phyloP scores from a whole-genome alignment of 2,329 filamentous ascomycete species.

The Monosporascus sp. region DNA sequence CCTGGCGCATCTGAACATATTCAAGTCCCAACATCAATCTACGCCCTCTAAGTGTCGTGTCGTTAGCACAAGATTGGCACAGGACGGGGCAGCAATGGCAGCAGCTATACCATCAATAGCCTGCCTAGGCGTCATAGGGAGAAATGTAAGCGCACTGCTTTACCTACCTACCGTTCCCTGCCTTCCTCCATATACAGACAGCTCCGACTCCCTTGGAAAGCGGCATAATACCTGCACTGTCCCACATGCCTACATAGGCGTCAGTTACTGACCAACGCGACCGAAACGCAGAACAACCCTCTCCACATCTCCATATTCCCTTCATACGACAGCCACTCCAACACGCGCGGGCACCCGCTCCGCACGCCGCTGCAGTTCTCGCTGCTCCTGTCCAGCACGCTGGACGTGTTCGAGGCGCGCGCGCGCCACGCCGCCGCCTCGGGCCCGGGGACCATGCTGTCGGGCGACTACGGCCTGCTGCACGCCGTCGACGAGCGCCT shows the following conservation, averaged over 20 bases:
- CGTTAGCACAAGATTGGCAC: not conserved
- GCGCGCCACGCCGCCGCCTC: slow-evolving; percentile 60
- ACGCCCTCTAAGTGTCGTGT: no score
- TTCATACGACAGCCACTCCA: slow-evolving; percentile 56
- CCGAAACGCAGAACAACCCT: slow-evolving; percentile 74
- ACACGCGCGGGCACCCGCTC: slow-evolving; percentile 46
- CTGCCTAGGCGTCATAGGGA: slow-evolving; percentile 89
- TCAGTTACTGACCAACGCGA: slow-evolving; percentile 3
- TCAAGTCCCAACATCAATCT: no score
- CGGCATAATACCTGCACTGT: not conserved
- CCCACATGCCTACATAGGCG: not conserved
- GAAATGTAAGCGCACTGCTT: slow-evolving; percentile 59
- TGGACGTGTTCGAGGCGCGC: slow-evolving; percentile 90
- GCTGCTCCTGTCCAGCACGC: slow-evolving; percentile 82
- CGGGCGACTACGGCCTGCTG: slow-evolving; percentile 85
- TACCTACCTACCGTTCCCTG: not conserved
- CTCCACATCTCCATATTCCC: slow-evolving; percentile 90
- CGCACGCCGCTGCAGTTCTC: slow-evolving; percentile 83
- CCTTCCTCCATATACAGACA: not conserved
- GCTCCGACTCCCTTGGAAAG: not conserved
- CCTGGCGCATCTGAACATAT: no score
- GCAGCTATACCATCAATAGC: slow-evolving; percentile 73
- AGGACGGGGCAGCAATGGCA: slow-evolving; percentile 39
- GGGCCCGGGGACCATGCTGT: slow-evolving; percentile 40
- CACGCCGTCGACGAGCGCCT: slow-evolving; percentile 92